Base-by-base conservation (phyloP, 1,139 yeast genomes). In the Blastobotrys serpentis region DNA sequence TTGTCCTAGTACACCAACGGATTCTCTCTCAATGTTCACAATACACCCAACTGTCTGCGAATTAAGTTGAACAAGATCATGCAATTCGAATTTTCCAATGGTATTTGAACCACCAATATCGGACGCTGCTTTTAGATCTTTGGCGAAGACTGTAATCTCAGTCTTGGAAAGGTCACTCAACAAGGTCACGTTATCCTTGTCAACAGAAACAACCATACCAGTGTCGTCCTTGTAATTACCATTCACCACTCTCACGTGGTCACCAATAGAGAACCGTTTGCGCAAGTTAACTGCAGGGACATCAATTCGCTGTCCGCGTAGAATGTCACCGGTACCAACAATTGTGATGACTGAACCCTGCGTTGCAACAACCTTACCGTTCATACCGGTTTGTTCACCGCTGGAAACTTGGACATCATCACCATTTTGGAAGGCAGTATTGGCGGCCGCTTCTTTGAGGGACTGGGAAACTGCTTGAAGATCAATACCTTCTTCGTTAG, bases 221-320 rank as follows among this genome's bases (percentile, higher is more conserved):
- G 96, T 87, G 63, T 90, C 97, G 61, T 90, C 97, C 48, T 82
- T 75, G 66, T 88, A 95, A 63, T 85, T 88, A 62, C 98, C 98
- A 63, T 84, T 87, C 42, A 87, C 79, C 25, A 92, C 95, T 52
- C 96, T 82, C 13, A 94, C 96, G 65, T 92, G 98, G 67, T 92
- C 98, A 75, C 98, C 98, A 47, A 89, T 82, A 47, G 78, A 71
- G 68, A 92, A 92, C 45, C 86, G 81, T 66, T 92, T 92, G 63
- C 98, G 80, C 62, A 92, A 74, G 56, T 88, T 86, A 46, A 78
- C 76, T 2, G 84, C 78, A 21, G 98, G 97, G 42, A 90, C 86
- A 59, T 82, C 86, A 50, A 83, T 70, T 49, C 76, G 71, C 55
- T 75, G 70, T 55, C 73, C 67, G 44, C 66, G 69, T 46, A 76